phyloP scores from a whole-genome alignment of 176 grass and related monocot species.

The Phyllostachys edulis region DNA sequence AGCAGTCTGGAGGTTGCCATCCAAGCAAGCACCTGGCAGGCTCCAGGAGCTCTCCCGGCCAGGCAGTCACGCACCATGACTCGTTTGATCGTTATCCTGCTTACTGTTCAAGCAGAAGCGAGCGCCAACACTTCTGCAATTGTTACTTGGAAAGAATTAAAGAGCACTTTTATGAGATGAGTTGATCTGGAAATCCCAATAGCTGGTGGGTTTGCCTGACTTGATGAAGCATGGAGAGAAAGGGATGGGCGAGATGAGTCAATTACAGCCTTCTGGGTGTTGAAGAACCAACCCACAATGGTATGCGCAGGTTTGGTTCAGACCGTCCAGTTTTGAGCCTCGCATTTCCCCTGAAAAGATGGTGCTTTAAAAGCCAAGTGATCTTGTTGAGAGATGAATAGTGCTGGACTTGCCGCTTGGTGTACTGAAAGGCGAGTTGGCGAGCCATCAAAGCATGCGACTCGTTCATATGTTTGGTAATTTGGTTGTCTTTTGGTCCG shows the following conservation, averaged over 20 bases:
- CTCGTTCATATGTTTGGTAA: not conserved
- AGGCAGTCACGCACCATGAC: no score
- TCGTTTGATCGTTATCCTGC: not conserved
- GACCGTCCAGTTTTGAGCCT: not conserved
- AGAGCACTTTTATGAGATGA: not conserved
- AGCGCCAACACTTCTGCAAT: not conserved
- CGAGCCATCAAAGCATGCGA: not conserved
- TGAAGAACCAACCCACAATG: not conserved
- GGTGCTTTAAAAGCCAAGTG: no score
- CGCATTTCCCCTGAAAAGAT: not conserved
- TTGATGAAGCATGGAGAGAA: not conserved
- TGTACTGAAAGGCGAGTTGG: not conserved
- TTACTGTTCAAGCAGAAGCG: slow-evolving; percentile 1
- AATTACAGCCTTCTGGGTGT: not conserved
- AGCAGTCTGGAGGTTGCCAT: no score
- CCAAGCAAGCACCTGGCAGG: no score
- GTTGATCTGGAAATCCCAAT: not conserved
- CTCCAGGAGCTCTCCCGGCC: no score
- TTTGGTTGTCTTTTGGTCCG: not conserved
- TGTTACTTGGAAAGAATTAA: not conserved
- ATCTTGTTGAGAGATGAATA: not conserved
- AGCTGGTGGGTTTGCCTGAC: not conserved
- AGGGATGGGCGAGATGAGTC: not conserved
- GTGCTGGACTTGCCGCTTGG: not conserved
- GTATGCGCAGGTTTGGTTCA: not conserved